Base-by-base conservation (phyloP, 2,329 filamentous ascomycete genomes). In the Calonectria crousiana region DNA sequence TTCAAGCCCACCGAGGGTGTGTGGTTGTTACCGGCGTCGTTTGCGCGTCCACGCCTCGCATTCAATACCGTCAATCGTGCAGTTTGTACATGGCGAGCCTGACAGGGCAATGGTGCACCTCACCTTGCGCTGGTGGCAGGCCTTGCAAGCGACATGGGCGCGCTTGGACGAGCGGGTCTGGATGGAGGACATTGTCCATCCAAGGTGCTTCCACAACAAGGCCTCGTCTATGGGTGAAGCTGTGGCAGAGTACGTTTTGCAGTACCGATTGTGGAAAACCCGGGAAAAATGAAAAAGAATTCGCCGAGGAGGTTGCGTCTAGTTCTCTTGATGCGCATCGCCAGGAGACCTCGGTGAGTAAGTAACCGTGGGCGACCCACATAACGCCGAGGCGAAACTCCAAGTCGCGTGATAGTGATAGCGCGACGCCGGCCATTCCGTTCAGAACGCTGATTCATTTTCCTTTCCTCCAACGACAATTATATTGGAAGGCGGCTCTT, bases 111-210 rank as follows among this genome's bases (percentile, higher is more conserved):
- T 73, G 0, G 53, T 78, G n/a, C 79, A 81, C 26, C 79, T 71
- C 26, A 80, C 79, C 51, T 81, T 80, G 30, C 79, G 77, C 26
- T 56, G 49, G 10, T 79, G 74, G 53, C 78, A 81, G 38, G 78
- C 73, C 28, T 75, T 74, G 32, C 75, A 79, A 8, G 78, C 78
- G n/a, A 75, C 73, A 18, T 75, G 62, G 26, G 69, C 69, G 14
- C 69, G 69, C 23, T 60, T 72, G 32, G 36, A 62, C 20, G 65
- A 53, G 60, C 60, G 60, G 36, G 56, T 62, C 56, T 62, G 56
- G 3, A 62, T 62, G 34, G 34, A 38, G 34, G 56, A 26, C 34
- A 62, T 62, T 14, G 56, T 60, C 34, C 34, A 26, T 34, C 34
- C 56, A 26, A 20, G 3, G 18, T 14, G 14, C 34, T 41, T 38